These are phyloP conservation scores for Leccinum truebloodii DNA, from an alignment of 768 basidiomycete species.

Conservation along the genomic window DNA sequence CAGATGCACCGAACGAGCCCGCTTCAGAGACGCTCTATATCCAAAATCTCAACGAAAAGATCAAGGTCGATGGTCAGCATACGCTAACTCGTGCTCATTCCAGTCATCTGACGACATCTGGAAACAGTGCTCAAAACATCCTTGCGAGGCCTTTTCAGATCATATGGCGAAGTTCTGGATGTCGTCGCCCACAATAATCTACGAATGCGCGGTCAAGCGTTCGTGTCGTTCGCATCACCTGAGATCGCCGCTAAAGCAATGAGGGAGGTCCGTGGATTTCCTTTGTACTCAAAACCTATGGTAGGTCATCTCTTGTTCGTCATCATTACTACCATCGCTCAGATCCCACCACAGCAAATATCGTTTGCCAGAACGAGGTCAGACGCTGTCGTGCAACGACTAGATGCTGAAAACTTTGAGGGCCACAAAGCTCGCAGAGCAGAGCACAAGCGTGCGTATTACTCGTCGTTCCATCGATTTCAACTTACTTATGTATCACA, in stretches of 20 bases:
- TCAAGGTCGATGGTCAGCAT: conserved; percentile 69
- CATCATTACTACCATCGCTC: not conserved
- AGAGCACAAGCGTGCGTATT: conserved; percentile 79
- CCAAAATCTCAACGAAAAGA: conserved; percentile 95
- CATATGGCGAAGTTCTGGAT: conserved; percentile 90
- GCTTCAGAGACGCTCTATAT: conserved; percentile 90
- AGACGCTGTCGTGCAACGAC: conserved; percentile 82
- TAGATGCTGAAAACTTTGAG: conserved; percentile 69
- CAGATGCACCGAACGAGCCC: conserved; percentile 41
- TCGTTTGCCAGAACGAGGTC: conserved; percentile 88
- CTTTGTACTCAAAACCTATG: conserved; percentile 96
- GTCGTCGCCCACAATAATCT: conserved; percentile 95
- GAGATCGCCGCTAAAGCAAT: conserved; percentile 86
- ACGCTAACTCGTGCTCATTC: conserved; percentile 4
- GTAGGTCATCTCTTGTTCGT: conserved; percentile 42
- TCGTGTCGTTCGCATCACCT: conserved; percentile 84
- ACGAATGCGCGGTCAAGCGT: conserved; percentile 98
- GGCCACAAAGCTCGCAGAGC: conserved; percentile 71
- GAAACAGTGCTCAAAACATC: conserved; percentile 84
- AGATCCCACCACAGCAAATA: conserved; percentile 71
- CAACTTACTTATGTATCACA: conserved; percentile 1
- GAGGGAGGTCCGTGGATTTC: conserved; percentile 93
- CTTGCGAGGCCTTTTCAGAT: conserved; percentile 85
- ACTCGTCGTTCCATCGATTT: not conserved
- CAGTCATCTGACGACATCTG: conserved; percentile 10